Evolutionary conservation across 2,329 filamentous ascomycete genomes (phyloP).

Genomic region (Davidsoniella eucalypti): DNA sequence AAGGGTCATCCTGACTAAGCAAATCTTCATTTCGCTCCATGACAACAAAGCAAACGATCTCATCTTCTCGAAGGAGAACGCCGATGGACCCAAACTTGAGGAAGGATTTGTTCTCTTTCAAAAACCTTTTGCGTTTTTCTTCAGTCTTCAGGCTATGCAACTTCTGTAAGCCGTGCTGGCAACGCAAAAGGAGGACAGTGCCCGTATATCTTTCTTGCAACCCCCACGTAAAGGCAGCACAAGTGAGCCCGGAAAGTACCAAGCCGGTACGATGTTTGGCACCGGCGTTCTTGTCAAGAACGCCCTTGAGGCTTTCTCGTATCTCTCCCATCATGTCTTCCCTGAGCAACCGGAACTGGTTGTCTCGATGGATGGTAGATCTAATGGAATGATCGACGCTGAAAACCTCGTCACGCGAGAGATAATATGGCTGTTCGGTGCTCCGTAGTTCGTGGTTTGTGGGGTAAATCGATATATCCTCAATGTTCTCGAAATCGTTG

Average conservation of each 20-base stretch:
- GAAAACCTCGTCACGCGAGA: conserved; percentile 32
- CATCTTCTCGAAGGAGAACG: conserved; percentile 34
- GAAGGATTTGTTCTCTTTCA: conserved; percentile 31
- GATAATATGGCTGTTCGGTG: conserved; percentile 35
- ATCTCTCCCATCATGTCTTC: conserved; percentile 57
- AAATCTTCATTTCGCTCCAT: conserved; percentile 34
- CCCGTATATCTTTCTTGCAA: conserved; percentile 11
- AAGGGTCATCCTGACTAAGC: conserved; percentile 27
- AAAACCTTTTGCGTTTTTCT: conserved; percentile 25
- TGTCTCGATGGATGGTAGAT: conserved; percentile 41
- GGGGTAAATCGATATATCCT: conserved; percentile 45
- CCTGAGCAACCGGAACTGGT: conserved; percentile 53
- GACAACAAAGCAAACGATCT: conserved; percentile 42
- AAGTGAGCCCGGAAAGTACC: conserved; percentile 24
- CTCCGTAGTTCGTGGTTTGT: conserved; percentile 48
- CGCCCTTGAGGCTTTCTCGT: conserved; percentile 39
- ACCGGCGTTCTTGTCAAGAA: conserved; percentile 30
- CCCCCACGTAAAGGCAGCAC: conserved; percentile 24
- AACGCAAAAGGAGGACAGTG: conserved; percentile 18
- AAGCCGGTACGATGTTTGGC: conserved; percentile 20
- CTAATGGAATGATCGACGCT: conserved; percentile 23
- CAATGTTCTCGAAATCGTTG: conserved; percentile 50
- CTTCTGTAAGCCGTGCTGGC: conserved; percentile 27
- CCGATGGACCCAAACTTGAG: conserved; percentile 46
- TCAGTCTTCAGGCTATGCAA: conserved; percentile 19